Evolutionary conservation across 495 filamentous ascomycete genomes (phyloP).

Genomic region (Parathielavia appendiculata): DNA sequence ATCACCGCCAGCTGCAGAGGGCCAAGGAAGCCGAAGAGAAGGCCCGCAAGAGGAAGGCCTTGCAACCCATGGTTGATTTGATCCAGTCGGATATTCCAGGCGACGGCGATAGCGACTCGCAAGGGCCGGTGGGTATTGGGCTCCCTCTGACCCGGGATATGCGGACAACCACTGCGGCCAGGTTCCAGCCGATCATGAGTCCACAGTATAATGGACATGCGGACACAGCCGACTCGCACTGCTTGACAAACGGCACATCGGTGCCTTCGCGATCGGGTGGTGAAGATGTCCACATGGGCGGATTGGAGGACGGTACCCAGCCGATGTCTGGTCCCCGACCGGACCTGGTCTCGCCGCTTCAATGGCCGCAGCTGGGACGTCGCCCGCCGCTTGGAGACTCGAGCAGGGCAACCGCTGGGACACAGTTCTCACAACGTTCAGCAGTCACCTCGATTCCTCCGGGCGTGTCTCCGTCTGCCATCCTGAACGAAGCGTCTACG

Average conservation of each 20-base stretch:
- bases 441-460: slow-evolving; percentile 68
- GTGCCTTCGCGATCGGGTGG: slow-evolving; percentile 49
- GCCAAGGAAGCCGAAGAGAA: slow-evolving; percentile 61
- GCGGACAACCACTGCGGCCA: slow-evolving; percentile 40
- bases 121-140: slow-evolving; percentile 58
- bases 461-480: slow-evolving; percentile 68
- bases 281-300: slow-evolving; percentile 55
- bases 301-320: slow-evolving; percentile 52
- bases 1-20: slow-evolving; percentile 66
- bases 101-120: slow-evolving; percentile 35
- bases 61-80: slow-evolving; percentile 36
- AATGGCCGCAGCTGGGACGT: slow-evolving; percentile 15
- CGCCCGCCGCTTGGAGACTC: slow-evolving; percentile 24
- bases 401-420: slow-evolving; percentile 36
- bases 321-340: slow-evolving; percentile 28
- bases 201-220: slow-evolving; percentile 48
- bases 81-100: slow-evolving; percentile 34
- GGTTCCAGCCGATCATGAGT: slow-evolving; percentile 45
- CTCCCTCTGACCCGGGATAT: slow-evolving; percentile 47
- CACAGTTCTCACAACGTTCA: slow-evolving; percentile 60
- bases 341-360: slow-evolving; percentile 34
- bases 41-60: slow-evolving; percentile 49
- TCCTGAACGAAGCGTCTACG: slow-evolving; percentile 81
- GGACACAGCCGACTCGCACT: slow-evolving; percentile 41
- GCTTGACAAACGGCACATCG: slow-evolving; percentile 64